Base-by-base conservation (phyloP, 2,329 filamentous ascomycete species). In the Teratosphaeria gauchensis region DNA sequence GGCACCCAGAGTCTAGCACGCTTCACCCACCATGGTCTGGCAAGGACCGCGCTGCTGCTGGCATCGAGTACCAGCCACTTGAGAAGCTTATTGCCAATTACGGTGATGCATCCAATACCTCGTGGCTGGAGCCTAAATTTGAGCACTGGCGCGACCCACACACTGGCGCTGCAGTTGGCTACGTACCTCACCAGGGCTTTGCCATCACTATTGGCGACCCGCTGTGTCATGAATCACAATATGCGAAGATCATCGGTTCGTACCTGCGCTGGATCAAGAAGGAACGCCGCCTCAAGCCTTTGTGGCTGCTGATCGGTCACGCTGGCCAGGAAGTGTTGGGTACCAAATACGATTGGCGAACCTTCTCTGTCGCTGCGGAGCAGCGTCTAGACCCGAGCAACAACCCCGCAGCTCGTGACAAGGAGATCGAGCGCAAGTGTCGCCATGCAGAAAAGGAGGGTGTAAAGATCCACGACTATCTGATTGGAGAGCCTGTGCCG, bases 61-160 rank as follows among this genome's bases (percentile, higher is more conserved):
- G 75, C 56, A 76, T 78, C 7, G 79, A 85, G 55, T 77, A 88
- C 57, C 91, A 91, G 56, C 81, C 89, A 0, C 72, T 96, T 4
- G 89, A 92, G 71, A 88, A 95, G 70, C 84, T 96, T 51, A 91
- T 96, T 72, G 90, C 90, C 69, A 96, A 96, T 73, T 96, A 96
- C 66, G 92, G 92, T 62, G 92, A 96, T 73, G 90, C 92, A 1
- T 91, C 90, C 54, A 95, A 95, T 69, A 96, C 92, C 0, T 94
- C 90, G 0, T 96, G 91, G 90, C 82, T 94, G 7, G 92, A 96
- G 71, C 88, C 91, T 6, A 85, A 90, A 6, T 96, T 92, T 72
- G 82, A 89, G 69, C 85, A 95, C 59, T 96, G 90, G 90, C 86
- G 92, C 32, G 90, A 96, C 69, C 76, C 82, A 24, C 73, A 77